Conservation (phyloP, 2,329 filamentous ascomycete species). For the Decorospora gaudefroyi region DNA sequence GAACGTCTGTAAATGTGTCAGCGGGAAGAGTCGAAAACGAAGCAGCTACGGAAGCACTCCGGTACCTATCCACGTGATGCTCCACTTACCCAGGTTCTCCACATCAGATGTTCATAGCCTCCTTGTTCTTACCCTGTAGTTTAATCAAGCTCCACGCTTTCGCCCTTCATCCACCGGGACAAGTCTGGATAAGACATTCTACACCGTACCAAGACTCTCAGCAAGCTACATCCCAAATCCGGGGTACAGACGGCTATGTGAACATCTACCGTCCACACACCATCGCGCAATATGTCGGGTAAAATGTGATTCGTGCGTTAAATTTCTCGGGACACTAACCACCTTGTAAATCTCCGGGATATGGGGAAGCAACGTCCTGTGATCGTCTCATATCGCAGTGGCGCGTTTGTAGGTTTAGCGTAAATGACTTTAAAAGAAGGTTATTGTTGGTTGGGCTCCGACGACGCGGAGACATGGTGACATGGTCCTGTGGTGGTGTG, state of each 20-base stretch:
- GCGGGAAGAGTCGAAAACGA: too few relatives aligned
- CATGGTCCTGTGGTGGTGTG: conserved; percentile 1
- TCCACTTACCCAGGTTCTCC: neutral
- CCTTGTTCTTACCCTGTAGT: conserved; percentile 11
- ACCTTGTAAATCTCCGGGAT: conserved; percentile 14
- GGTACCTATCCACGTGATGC: neutral
- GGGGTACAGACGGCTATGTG: conserved; percentile 23
- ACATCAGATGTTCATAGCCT: neutral
- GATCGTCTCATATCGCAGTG: conserved; percentile 1
- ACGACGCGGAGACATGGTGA: conserved; percentile 3
- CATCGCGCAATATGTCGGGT: conserved; percentile 14
- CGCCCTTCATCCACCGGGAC: conserved; percentile 33
- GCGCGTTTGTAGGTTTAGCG: neutral
- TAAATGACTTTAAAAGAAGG: conserved; percentile 1
- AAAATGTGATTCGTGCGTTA: conserved; percentile 18
- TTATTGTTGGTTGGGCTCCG: conserved; percentile 5
- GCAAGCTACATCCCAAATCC: conserved; percentile 16
- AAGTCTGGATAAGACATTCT: conserved; percentile 32
- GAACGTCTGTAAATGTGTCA: too few relatives aligned
- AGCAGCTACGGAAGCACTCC: too few relatives aligned
- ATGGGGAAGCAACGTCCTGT: conserved; percentile 6
- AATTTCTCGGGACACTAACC: conserved; percentile 4
- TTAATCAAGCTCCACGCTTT: conserved; percentile 20
- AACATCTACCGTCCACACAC: conserved; percentile 3
- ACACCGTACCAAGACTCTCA: conserved; percentile 26